phyloP scores from a whole-genome alignment of 2,329 filamentous ascomycete species.

The Aspergillus sp. region DNA sequence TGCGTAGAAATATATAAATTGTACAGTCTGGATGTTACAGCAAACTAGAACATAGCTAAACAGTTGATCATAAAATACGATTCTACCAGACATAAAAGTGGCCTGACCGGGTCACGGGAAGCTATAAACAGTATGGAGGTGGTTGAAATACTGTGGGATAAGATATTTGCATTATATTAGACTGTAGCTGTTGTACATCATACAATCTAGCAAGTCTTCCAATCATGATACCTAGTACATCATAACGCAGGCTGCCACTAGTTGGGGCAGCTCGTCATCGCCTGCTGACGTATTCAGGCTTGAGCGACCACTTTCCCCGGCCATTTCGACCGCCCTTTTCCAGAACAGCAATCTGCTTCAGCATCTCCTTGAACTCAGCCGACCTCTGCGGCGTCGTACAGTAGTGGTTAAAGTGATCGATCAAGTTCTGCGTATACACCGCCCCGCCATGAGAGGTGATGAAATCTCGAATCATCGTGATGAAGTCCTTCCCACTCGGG shows the following conservation, averaged over 20 bases:
- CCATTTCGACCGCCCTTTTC: conserved; percentile 57
- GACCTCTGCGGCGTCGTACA: conserved; percentile 72
- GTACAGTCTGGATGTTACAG: no score
- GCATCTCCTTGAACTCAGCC: conserved; percentile 78
- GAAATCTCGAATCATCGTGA: conserved; percentile 75
- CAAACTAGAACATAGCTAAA: no score
- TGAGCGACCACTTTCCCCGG: conserved; percentile 63
- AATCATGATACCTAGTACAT: background rate
- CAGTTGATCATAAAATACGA: no score
- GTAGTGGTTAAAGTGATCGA: conserved; percentile 86
- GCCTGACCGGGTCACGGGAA: no score
- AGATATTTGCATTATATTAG: background rate
- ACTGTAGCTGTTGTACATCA: background rate
- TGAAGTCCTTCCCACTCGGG: conserved; percentile 64
- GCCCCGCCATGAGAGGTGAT: conserved; percentile 76
- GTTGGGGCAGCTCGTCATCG: conserved; percentile 5
- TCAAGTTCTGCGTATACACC: conserved; percentile 80
- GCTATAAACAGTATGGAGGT: background rate
- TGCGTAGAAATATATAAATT: no score
- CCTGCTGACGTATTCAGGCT: conserved; percentile 55
- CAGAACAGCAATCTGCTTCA: conserved; percentile 76
- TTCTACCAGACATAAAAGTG: no score
- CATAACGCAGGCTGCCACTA: background rate
- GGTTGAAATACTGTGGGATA: background rate
- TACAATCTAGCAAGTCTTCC: no score